These are phyloP conservation scores for Marasmius oreades DNA, from an alignment of 1,284 basidiomycete genomes.

Conservation along the genomic window DNA sequence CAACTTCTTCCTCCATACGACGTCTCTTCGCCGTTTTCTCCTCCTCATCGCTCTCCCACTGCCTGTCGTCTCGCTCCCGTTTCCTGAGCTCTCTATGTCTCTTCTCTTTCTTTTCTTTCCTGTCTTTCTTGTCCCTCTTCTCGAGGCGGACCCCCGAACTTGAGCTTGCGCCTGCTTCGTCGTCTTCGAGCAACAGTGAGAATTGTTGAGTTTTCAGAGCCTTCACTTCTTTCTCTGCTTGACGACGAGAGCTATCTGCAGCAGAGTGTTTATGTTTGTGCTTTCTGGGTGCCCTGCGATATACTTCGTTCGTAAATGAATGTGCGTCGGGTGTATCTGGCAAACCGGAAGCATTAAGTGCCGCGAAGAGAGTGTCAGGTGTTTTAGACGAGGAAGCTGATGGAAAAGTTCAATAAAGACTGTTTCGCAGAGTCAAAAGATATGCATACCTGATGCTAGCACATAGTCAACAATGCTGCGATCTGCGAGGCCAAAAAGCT, in stretches of 20 bases:
- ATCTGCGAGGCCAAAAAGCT: conserved; percentile 84
- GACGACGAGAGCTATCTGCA: conserved; percentile 49
- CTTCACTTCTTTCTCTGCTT: conserved; percentile 69
- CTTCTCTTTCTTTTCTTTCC: conserved; percentile 41
- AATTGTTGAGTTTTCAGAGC: conserved; percentile 74
- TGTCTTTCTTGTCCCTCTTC: conserved; percentile 41
- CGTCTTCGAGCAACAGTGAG: conserved; percentile 77
- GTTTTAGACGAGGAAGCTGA: conserved; percentile 81
- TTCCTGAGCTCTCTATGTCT: conserved; percentile 54
- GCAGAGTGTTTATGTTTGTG: conserved; percentile 50
- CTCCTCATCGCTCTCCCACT: conserved; percentile 89
- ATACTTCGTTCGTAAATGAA: conserved; percentile 77
- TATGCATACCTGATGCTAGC: conserved; percentile 70
- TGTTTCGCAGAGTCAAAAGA: conserved; percentile 2
- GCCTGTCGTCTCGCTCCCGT: conserved; percentile 72
- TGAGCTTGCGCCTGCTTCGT: conserved; percentile 27
- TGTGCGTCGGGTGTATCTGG: conserved; percentile 78
- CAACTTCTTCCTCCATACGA: conserved; percentile 15
- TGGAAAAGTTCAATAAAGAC: conserved; percentile 15
- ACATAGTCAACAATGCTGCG: conserved; percentile 83
- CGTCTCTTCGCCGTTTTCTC: conserved; percentile 61
- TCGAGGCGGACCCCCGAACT: conserved; percentile 38
- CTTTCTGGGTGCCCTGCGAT: conserved; percentile 73
- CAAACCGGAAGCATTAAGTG: conserved; percentile 77
- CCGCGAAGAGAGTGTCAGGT: conserved; percentile 71